A percentile compares a stretch with the other conserved stretches of the same genome.
Evolutionary conservation across 169 alveolate species (phyloP).

Genomic region (Plasmodium vivax): DNA sequence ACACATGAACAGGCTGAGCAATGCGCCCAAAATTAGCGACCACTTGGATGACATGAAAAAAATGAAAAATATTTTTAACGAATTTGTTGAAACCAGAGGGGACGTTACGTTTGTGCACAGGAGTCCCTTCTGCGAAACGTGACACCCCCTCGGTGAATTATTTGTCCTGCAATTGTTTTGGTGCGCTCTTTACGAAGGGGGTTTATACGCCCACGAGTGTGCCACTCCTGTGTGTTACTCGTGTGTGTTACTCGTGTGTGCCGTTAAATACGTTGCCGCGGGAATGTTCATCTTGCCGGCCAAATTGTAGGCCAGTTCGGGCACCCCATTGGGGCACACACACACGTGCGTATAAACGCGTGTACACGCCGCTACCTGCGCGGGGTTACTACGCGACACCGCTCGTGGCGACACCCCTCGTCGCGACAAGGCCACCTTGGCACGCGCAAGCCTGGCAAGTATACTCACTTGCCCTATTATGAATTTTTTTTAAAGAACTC

Average conservation of each 20-base stretch:
- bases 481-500: constrained; percentile 22
- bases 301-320: neutral
- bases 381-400: neutral
- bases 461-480: neutral
- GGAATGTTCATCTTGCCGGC: neutral
- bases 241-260: neutral
- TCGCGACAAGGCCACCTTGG: neutral
- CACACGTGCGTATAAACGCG: neutral
- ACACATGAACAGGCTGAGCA: neutral
- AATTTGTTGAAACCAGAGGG: neutral
- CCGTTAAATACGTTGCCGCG: neutral
- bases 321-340: neutral
- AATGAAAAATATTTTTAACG: constrained; percentile 44
- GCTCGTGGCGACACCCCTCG: too few relatives aligned
- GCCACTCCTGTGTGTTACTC: too few relatives aligned
- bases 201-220: neutral
- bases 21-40: neutral
- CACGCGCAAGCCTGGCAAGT: neutral
- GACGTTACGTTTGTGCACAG: constrained; percentile 30
- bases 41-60: constrained; percentile 1
- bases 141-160: neutral
- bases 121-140: constrained; percentile 17
- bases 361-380: neutral
- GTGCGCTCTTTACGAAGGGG: neutral
- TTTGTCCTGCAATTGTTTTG: neutral